A percentile compares a stretch with the other conserved stretches of the same genome.
These are phyloP conservation scores for Gracilaria vermiculophylla DNA, from an alignment of 23 red algal genomes.

Conservation along the genomic window DNA sequence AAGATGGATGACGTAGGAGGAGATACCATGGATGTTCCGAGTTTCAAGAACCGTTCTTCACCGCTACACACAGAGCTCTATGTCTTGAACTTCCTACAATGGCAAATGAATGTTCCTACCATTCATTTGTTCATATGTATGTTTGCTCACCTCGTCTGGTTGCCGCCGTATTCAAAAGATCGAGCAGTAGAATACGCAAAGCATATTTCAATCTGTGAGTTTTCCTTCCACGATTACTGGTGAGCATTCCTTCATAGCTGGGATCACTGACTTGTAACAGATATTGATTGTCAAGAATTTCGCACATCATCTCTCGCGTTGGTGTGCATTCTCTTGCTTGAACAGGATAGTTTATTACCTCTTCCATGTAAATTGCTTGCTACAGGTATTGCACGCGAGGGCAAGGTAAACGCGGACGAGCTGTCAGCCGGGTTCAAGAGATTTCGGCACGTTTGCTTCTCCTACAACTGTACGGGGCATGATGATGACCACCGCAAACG, in stretches of 20 bases:
- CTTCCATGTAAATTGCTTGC: slow-evolving; percentile 13
- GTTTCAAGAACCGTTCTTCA: background rate
- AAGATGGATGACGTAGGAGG: slow-evolving; percentile 45
- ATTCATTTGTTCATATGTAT: background rate
- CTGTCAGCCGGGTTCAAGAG: background rate
- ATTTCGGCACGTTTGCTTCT: slow-evolving; percentile 22
- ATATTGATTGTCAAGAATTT: slow-evolving; percentile 19
- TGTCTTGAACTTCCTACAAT: slow-evolving; percentile 1
- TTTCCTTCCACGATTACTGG: background rate
- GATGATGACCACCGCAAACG: background rate
- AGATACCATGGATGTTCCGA: slow-evolving; percentile 32
- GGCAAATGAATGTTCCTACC: slow-evolving; percentile 47
- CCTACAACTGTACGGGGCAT: background rate
- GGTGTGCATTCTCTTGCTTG: slow-evolving; percentile 33
- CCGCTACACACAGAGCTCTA: background rate
- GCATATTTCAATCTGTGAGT: slow-evolving; percentile 33
- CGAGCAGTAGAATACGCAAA: slow-evolving; percentile 21
- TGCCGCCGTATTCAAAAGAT: background rate
- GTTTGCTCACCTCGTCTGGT: slow-evolving; percentile 24
- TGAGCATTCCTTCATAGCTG: too few species aligned
- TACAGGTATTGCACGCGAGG: background rate
- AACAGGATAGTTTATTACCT: slow-evolving; percentile 32
- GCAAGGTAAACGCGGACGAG: background rate
- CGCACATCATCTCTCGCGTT: slow-evolving; percentile 29
- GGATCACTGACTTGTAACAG: slow-evolving; percentile 26